Conservation (phyloP, 148 eudicot species). For the Linanthus parryae region DNA sequence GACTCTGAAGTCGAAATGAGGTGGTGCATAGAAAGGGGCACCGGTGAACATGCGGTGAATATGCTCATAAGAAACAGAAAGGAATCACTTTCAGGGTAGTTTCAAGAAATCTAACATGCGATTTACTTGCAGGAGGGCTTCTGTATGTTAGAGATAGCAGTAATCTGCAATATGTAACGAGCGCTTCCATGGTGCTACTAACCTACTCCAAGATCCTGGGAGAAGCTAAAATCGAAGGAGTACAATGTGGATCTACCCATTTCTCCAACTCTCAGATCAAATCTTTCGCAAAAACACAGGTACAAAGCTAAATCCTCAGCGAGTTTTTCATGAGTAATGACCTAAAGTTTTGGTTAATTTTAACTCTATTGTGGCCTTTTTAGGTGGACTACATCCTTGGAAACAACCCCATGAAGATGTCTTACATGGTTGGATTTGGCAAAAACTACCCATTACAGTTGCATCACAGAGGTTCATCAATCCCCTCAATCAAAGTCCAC, state of each 20-base stretch:
- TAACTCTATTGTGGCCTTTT: background rate
- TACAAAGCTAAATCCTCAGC: slow-evolving; percentile 6
- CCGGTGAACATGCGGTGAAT: no score
- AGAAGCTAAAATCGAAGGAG: slow-evolving; percentile 26
- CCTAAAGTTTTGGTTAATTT: no score
- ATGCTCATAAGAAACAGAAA: no score
- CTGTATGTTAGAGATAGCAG: slow-evolving; percentile 55
- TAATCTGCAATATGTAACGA: slow-evolving; percentile 59
- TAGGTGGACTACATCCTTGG: slow-evolving; percentile 93
- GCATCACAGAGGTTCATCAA: slow-evolving; percentile 89
- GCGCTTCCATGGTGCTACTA: slow-evolving; percentile 64
- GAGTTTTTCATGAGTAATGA: no score
- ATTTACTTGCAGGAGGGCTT: slow-evolving; percentile 58
- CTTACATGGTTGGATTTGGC: slow-evolving; percentile 90
- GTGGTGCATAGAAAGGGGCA: no score
- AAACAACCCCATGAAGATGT: slow-evolving; percentile 66
- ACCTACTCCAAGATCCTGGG: slow-evolving; percentile 51
- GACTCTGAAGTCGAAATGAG: no score
- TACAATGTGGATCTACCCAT: slow-evolving; percentile 54
- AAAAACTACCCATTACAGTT: slow-evolving; percentile 52
- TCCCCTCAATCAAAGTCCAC: slow-evolving; percentile 38
- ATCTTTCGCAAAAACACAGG: slow-evolving; percentile 75
- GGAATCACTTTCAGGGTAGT: no score
- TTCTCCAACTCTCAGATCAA: slow-evolving; percentile 48
- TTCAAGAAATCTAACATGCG: no score